These are phyloP conservation scores for Umbellularia californica DNA, from an alignment of 164 flowering plant genomes.

Conservation along the genomic window DNA sequence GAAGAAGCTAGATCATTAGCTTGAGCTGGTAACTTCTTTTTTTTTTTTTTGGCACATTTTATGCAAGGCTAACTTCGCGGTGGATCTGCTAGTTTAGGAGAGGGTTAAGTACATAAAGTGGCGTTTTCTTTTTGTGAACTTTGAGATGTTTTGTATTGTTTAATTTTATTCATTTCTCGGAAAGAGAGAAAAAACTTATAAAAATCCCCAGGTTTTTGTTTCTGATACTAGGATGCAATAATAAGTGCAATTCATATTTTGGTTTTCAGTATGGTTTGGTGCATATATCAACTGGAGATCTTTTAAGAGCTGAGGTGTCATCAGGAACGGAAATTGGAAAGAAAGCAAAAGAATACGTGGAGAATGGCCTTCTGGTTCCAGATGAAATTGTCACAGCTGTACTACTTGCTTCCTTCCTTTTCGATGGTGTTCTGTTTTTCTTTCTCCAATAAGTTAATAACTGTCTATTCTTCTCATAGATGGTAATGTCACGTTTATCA, in stretches of 20 bases:
- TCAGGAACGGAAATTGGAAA: constrained; percentile 83
- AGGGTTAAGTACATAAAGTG: too few species aligned
- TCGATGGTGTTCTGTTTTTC: too few species aligned
- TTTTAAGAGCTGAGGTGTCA: constrained; percentile 83
- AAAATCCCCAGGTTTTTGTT: not conserved
- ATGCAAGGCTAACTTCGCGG: too few species aligned
- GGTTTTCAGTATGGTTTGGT: constrained; percentile 82
- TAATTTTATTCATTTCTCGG: not conserved
- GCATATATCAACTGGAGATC: constrained; percentile 93
- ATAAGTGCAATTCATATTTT: not conserved
- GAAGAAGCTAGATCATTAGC: too few species aligned
- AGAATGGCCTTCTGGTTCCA: constrained; percentile 79
- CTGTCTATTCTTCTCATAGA: constrained; percentile 37
- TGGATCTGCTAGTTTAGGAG: too few species aligned
- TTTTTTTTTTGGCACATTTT: too few species aligned
- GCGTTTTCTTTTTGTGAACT: not conserved
- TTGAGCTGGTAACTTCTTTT: too few species aligned
- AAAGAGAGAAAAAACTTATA: too few species aligned
- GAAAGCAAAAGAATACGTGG: constrained; percentile 85
- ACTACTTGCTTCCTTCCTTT: constrained; percentile 15
- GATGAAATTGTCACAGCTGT: constrained; percentile 91
- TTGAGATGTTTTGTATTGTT: not conserved
- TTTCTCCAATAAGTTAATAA: not conserved
- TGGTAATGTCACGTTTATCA: constrained; percentile 73
- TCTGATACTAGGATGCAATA: not conserved